phyloP scores from a whole-genome alignment of 805 yeast species.

The Peterozyma toletana region DNA sequence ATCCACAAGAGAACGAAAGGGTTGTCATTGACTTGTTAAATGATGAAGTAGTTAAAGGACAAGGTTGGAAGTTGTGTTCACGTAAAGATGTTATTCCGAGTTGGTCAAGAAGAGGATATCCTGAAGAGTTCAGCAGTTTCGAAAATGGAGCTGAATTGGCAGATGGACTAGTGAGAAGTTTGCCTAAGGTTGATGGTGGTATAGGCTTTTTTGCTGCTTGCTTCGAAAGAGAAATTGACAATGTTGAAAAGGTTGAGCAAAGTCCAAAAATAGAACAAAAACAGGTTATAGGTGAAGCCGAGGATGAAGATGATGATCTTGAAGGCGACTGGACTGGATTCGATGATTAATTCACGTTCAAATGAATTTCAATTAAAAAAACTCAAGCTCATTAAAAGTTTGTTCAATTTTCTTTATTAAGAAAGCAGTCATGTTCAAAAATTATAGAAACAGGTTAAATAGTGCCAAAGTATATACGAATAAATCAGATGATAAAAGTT shows the following conservation, averaged over 20 bases:
- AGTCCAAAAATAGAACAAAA: not conserved
- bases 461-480: not conserved
- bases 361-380: not conserved
- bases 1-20: slow-evolving; percentile 88
- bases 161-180: slow-evolving; percentile 79
- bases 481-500: not conserved
- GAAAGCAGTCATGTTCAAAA: too few relatives aligned
- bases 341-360: slow-evolving; percentile 16
- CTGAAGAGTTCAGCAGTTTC: slow-evolving; percentile 54
- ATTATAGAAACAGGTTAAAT: not conserved
- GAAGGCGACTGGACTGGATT: slow-evolving; percentile 29
- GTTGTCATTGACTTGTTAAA: slow-evolving; percentile 75
- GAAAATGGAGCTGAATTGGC: slow-evolving; percentile 50
- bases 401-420: too few relatives aligned
- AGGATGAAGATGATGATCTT: slow-evolving; percentile 6
- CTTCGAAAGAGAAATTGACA: slow-evolving; percentile 46
- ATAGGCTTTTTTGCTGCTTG: slow-evolving; percentile 97
- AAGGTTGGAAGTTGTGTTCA: slow-evolving; percentile 70
- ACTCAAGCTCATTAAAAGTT: not conserved
- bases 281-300: slow-evolving; percentile 1
- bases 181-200: slow-evolving; percentile 93
- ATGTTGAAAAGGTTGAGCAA: not conserved
- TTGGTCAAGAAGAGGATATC: slow-evolving; percentile 85
- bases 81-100: slow-evolving; percentile 62
- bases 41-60: slow-evolving; percentile 53